Conservation (phyloP, 1,284 basidiomycete species). For the Chalciporus piperatoides region DNA sequence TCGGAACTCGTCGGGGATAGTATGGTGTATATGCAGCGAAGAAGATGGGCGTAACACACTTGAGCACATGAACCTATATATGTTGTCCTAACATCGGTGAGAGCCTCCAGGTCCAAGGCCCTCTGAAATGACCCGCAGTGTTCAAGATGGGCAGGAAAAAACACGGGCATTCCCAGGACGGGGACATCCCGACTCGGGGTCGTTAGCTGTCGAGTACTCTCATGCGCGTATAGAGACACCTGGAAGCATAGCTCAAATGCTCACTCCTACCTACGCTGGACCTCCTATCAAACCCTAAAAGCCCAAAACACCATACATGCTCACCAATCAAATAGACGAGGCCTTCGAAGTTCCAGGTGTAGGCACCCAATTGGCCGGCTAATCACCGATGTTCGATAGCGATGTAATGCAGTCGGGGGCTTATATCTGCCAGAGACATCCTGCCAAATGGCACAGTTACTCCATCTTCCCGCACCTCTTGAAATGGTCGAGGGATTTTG, state of each 20-base stretch:
- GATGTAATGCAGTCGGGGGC: too few relatives aligned
- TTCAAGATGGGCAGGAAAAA: neutral
- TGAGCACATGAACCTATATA: neutral
- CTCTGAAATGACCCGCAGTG: neutral
- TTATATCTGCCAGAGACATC: too few relatives aligned
- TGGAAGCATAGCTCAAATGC: neutral
- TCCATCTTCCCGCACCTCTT: too few relatives aligned
- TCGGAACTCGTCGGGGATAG: neutral
- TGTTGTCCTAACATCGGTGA: conserved; percentile 10
- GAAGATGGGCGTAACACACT: neutral
- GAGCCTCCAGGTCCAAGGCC: neutral
- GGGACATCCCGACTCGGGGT: too few relatives aligned
- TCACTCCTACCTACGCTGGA: conserved; percentile 6
- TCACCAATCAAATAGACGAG: conserved; percentile 7
- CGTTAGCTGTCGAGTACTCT: neutral
- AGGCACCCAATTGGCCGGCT: too few relatives aligned
- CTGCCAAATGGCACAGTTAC: too few relatives aligned
- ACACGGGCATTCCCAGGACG: neutral
- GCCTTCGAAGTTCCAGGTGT: neutral
- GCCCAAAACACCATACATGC: too few relatives aligned
- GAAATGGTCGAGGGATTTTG: too few relatives aligned
- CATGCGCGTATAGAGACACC: neutral
- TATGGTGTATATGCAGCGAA: neutral
- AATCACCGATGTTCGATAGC: too few relatives aligned
- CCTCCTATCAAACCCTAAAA: neutral